Conservation (phyloP, 768 basidiomycete genomes). For the Gloeostereum incarnatum region DNA sequence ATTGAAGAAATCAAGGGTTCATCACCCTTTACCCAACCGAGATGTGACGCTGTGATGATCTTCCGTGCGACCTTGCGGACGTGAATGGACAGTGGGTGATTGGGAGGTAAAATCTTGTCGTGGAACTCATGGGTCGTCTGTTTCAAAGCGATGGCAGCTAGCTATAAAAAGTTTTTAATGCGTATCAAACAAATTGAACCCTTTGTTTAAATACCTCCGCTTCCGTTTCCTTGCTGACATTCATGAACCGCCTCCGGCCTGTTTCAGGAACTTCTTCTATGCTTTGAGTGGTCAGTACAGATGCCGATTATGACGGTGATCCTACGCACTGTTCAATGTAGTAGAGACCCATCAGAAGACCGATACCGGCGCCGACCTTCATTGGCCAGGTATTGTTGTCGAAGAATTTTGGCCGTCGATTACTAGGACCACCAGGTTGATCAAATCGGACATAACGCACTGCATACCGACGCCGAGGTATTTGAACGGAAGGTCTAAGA, state of each 20-base stretch:
- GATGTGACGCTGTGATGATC: constrained; percentile 62
- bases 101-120: constrained; percentile 47
- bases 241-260: constrained; percentile 86
- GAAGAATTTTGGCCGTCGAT: no score
- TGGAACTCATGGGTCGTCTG: constrained; percentile 44
- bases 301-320: no score
- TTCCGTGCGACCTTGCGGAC: constrained; percentile 62
- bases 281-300: no score
- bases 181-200: constrained; percentile 1
- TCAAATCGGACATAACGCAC: no score
- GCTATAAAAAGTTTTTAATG: constrained; percentile 14
- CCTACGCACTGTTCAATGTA: no score
- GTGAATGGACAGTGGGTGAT: constrained; percentile 56
- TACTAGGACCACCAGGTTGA: no score
- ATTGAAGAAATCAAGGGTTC: constrained; percentile 4
- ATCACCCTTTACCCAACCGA: constrained; percentile 49
- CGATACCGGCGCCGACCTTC: no score
- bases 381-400: no score
- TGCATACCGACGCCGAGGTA: no score
- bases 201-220: constrained; percentile 29
- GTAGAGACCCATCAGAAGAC: no score
- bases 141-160: constrained; percentile 28
- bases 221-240: constrained; percentile 51
- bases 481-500: no score
- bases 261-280: constrained; percentile 83